These are phyloP conservation scores for Centella asiatica DNA, from an alignment of 129 eudicot genomes.

Conservation along the genomic window DNA sequence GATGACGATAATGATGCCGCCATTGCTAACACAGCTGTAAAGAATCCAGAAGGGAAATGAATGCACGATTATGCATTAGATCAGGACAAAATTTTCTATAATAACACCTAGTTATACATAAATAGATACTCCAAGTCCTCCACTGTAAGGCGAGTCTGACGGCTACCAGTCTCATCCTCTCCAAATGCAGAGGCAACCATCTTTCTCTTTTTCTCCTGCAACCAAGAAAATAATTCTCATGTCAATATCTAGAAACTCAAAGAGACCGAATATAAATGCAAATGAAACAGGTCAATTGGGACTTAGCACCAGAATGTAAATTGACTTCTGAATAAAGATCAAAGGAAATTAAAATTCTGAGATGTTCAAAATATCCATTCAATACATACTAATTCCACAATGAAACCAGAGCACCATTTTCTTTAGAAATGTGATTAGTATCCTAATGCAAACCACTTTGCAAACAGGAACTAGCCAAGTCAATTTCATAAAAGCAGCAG, in stretches of 20 bases:
- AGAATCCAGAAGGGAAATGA: background rate
- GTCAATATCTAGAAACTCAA: conserved; percentile 4
- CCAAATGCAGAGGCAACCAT: conserved; percentile 97
- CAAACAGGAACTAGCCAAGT: too few relatives aligned
- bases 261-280: background rate
- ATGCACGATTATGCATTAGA: background rate
- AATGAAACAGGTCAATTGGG: background rate
- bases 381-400: background rate
- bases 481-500: too few relatives aligned
- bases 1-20: background rate
- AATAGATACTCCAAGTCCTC: conserved; percentile 92
- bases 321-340: too few relatives aligned
- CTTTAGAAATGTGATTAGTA: background rate
- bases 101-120: conserved; percentile 28
- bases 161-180: conserved; percentile 74
- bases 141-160: conserved; percentile 75
- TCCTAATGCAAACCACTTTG: background rate
- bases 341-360: background rate
- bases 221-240: background rate
- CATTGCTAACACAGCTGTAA: background rate
- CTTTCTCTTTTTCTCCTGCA: conserved; percentile 91
- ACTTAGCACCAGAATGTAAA: too few relatives aligned
- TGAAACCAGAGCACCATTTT: background rate
- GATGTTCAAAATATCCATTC: background rate
- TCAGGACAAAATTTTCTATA: conserved; percentile 7